Evolutionary conservation across 768 basidiomycete genomes (phyloP), one percentile per base, ranked within the genome.

Genomic region (Coprinopsis strossmayeri): DNA sequence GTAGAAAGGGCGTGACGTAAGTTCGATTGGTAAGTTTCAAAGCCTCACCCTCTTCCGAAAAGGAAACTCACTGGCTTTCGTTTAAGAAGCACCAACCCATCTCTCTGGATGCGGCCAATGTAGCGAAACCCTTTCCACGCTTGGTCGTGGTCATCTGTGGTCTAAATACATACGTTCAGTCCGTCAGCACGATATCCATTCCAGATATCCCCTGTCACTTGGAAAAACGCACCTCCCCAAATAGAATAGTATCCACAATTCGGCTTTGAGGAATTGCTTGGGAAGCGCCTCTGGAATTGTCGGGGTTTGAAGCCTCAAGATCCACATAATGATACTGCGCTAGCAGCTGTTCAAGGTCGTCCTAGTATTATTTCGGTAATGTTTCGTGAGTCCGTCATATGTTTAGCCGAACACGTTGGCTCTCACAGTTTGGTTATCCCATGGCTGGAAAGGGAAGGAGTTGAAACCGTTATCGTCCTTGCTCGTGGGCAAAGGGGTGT

Each of bases 41-140:
- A 20, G 26, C 37, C 48, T 23, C 44, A 44, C 43, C 37, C 18
- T 28, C 40, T 46, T 30, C 12, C 27, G 24, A 24, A 38, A 27
- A 15, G 21, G 34, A n/a, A 7, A 65, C 77, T 52, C 56, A 84
- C 82, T 55, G 81, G 76, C 64, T 78, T 72, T 59, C 84, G 74
- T 60, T 74, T 76, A 60, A 87, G 66, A 41, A 70, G 68, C 52
- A 89, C 73, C 55, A 70, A 62, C 15, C 85, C 86, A 59, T 84
- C 78, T 32, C 68, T 67, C 27, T 75, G 68, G 38, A 86, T 70
- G 21, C 76, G 67, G 42, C 87, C 87, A 10, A 69, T 67, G 57
- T 82, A 79, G 49, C 61, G 72, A 61, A 77, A 86, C 10, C 78
- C 76, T 3, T 79, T 82, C 84, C 87, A 89, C 5, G 81, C 80